Base-by-base conservation (phyloP, 2,329 filamentous ascomycete species). In the Aspergillus calidoustus region DNA sequence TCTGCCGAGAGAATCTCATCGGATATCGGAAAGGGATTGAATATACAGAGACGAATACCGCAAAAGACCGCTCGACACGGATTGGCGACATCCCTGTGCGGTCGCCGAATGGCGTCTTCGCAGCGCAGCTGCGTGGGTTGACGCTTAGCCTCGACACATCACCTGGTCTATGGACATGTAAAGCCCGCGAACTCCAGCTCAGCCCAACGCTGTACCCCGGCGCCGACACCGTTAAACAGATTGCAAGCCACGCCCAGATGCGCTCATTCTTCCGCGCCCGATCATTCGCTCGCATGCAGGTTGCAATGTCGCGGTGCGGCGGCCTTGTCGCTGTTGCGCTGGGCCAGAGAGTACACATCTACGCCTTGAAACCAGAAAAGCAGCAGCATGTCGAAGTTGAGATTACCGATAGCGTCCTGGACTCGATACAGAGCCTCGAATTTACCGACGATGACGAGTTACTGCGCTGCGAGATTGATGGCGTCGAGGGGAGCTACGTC, bases 251-350 rank as follows among this genome's bases (percentile, higher is more conserved):
- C 11, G 31, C 25, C 1, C 44, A 41, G 4, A 15, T 5, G 13
- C 23, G 44, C 15, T 19, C 30, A 1, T 41, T 50, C 30, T 50
- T 23, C 28, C 7, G 28, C 3, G 6, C 44, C 11, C 19, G 54
- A 1, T 17, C 54, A 7, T 57, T 57, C 19, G 54, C 46, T 25
- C 54, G 54, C 7, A n/a, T 57, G 1, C 54, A 57, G 13, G 30
- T 34, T 15, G 30, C 54, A 2, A 9, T 57, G 4, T 49, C 44
- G 19, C 11, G 30, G 7, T 50, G 54, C 13, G 44, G 54, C 5
- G 22, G 22, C 15, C 1, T 57, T 15, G 17, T 50, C 49, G 54
- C 54, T 41, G 54, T 50, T 2, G 54, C 44, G 15, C 22, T 57
- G 13, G 54, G 54, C 11, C 44, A 15, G 54, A 57, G 19, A 13